Percentiles rank a stretch among this genome's conserved stretches.
Conservation (phyloP, 805 yeast species). For the Maudiozyma serrabonitensis region DNA sequence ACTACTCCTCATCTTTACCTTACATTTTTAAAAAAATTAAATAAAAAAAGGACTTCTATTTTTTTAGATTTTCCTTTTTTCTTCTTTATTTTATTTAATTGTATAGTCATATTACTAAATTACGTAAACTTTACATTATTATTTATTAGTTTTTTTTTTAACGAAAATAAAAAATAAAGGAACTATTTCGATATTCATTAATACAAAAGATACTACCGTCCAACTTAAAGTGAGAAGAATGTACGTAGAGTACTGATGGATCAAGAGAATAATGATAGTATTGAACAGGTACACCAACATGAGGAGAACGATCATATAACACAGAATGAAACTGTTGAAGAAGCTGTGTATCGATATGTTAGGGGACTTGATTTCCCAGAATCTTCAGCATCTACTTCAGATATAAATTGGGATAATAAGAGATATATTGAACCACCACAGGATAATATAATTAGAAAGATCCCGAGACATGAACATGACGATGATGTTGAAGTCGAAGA, state of each 20-base stretch:
- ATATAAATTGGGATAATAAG: not conserved
- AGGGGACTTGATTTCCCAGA: slow-evolving; percentile 25
- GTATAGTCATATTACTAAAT: not conserved
- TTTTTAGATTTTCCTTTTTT: not conserved
- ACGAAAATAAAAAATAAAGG: too few species aligned
- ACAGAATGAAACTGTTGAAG: slow-evolving; percentile 34
- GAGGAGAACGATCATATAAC: too few species aligned
- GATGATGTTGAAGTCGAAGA: not conserved
- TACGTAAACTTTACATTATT: not conserved
- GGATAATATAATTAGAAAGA: not conserved
- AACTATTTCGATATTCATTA: too few species aligned
- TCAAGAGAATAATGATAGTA: too few species aligned
- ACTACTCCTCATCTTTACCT: too few species aligned
- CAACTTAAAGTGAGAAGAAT: too few species aligned
- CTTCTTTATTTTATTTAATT: not conserved
- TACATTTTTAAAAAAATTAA: not conserved
- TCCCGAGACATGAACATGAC: not conserved
- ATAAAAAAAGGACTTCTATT: not conserved
- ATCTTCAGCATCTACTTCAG: not conserved
- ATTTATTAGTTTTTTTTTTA: slow-evolving; percentile 6
- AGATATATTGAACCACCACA: not conserved
- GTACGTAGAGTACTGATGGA: too few species aligned
- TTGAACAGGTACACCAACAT: too few species aligned
- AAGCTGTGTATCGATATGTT: slow-evolving; percentile 60
- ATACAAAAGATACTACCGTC: too few species aligned